Evolutionary conservation across 257 asterid species (phyloP).

Genomic region (Scutellaria minor): DNA sequence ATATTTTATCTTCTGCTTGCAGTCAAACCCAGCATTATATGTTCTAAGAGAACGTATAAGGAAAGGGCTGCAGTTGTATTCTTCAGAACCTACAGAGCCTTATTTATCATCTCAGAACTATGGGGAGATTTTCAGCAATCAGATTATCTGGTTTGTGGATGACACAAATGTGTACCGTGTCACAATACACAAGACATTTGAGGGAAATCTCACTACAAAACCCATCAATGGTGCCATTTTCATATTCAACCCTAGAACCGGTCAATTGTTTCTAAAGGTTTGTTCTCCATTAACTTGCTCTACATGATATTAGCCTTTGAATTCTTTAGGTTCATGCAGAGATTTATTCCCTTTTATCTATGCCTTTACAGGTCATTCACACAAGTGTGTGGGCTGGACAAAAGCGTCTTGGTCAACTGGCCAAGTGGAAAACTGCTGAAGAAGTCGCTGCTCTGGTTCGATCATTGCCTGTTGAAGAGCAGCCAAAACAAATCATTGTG

Average conservation of each 20-base stretch:
- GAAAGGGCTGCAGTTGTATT: constrained; percentile 93
- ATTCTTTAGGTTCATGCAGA: constrained; percentile 8
- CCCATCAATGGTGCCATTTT: constrained; percentile 99
- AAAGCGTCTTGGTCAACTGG: constrained; percentile 97
- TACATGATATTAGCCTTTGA: neutral
- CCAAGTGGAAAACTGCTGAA: constrained; percentile 99
- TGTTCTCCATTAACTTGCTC: constrained; percentile 23
- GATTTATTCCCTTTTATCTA: neutral
- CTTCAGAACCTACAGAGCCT: constrained; percentile 99
- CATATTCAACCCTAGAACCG: constrained; percentile 95
- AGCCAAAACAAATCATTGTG: constrained; percentile 95
- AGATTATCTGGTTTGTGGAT: constrained; percentile 98
- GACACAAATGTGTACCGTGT: constrained; percentile 98
- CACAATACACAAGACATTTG: constrained; percentile 96
- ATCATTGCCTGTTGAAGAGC: constrained; percentile 97
- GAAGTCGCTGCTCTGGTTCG: constrained; percentile 99
- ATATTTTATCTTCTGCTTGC: constrained; percentile 33
- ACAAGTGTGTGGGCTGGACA: constrained; percentile 99
- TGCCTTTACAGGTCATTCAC: constrained; percentile 78
- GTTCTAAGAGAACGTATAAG: constrained; percentile 95
- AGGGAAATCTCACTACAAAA: constrained; percentile 95
- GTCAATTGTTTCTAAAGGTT: constrained; percentile 93
- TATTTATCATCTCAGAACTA: constrained; percentile 97
- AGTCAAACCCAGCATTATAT: constrained; percentile 98
- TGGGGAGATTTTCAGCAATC: constrained; percentile 98